Evolutionary conservation across 2,329 filamentous ascomycete species (phyloP), one percentile per base, ranked within the genome.

Genomic region (Aspergillus sp.): DNA sequence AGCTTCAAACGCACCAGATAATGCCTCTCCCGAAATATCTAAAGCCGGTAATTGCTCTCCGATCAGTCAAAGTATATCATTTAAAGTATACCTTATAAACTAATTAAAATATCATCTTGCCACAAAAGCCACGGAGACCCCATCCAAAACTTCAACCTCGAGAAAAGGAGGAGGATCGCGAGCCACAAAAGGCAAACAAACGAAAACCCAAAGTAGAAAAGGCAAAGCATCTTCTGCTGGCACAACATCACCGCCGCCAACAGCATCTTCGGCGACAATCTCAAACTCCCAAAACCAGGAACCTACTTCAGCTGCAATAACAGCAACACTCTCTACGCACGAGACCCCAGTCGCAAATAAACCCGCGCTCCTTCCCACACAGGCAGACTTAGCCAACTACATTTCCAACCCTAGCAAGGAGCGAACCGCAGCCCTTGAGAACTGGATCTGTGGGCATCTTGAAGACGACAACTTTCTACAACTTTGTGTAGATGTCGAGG

Each of bases 391-490:
- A 4, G 64, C 72, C 2, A 51, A 63, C 12, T 78, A 75, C 44
- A 54, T 72, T 0, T 61, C 65, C 6, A 62, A 63, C 1, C 70
- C 73, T 0, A 69, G 64, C 1, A 37, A 64, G 3, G 72, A 77
- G 53, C 70, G 75, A 15, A 65, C 67, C 11, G 64, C 63, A 2
- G 61, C 69, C 9, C 60, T 79, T 9, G 72, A 75, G 56, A 69
- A 70, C 39, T 79, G 76, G 72, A 70, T 80, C 45, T 78, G 76
- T 49, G 61, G 69, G 14, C 68, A 76, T 52, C 64, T 79, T 1
- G 72, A 79, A 31, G 72, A 77, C 24, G 74, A 77, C 23, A 64
- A 56, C 3, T 80, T 80, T 52, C 59, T 74, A 24, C 59, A 64
- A 24, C 64, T 80, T 12, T 77, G 75, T 54, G 66, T 75, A 62